Evolutionary conservation across 805 yeast genomes (phyloP), one percentile per base, ranked within the genome.

Genomic region (Ogataea trehalophila): DNA sequence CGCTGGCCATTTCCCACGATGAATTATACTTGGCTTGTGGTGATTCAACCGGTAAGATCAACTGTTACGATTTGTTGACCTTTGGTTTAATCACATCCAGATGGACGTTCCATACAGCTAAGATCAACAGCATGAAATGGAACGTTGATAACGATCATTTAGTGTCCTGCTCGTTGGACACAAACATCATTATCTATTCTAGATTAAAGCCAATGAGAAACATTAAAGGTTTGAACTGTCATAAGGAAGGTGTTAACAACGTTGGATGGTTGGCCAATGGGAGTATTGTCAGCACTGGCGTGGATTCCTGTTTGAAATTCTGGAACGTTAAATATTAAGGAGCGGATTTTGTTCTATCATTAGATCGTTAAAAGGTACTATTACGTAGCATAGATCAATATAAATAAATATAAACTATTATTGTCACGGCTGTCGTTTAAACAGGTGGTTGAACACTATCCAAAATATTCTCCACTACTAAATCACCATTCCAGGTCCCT

Each of bases 21-120:
- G 86, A 80, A 7, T 65, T 72, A 47, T 77, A 69, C 50, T 72
- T 85, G 16, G 98, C 98, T 1, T 86, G 85, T 23, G 97, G 97
- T 44, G 97, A 91, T 59, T 74, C 75, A 5, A 73, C 85, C 45
- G 99, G 99, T 33, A 94, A 92, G 65, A 88, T 90, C 54, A 68
- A 83, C n/a, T 72, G 91, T 35, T 89, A 80, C 66, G 75, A 80
- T 53, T 63, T 81, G 6, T 64, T 63, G 2, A 81, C 80, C 37
- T 77, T 71, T 43, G 55, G 75, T 3, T 69, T 87, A 7, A 75
- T 82, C 35, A 89, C 98, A 2, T 80, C 95, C 0, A 79, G 97
- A 62, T 94, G 99, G 99, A 84, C 95, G 0, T 92, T 88, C 81
- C 97, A 94, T 64, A 87, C 91, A 2, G 84, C 96, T 47, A 81